These are phyloP conservation scores for Acacia melanoxylon DNA, from an alignment of 306 rosid genomes.

Conservation along the genomic window DNA sequence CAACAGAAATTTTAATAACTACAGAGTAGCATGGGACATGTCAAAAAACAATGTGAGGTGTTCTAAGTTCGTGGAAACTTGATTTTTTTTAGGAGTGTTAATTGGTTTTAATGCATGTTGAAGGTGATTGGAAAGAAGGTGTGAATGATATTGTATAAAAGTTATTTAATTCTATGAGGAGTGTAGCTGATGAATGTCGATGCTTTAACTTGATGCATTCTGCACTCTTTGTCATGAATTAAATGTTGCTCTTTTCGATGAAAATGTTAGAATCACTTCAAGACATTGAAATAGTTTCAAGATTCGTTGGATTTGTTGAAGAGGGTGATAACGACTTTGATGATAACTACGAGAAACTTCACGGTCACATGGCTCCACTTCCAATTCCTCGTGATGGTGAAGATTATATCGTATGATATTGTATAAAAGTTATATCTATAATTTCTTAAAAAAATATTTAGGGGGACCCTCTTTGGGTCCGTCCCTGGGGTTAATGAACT, in stretches of 20 bases:
- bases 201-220: slow-evolving; percentile 6
- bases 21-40: not conserved
- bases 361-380: slow-evolving; percentile 71
- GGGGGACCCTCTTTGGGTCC: too few relatives aligned
- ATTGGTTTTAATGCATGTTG: not conserved
- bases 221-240: slow-evolving; percentile 16
- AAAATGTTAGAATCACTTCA: slow-evolving; percentile 99
- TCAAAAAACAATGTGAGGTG: slow-evolving; percentile 7
- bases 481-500: too few relatives aligned
- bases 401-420: slow-evolving; percentile 65
- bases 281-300: slow-evolving; percentile 96
- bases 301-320: slow-evolving; percentile 88
- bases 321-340: slow-evolving; percentile 76
- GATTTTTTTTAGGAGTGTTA: slow-evolving; percentile 1
- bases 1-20: not conserved
- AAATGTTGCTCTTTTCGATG: slow-evolving; percentile 46
- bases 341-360: slow-evolving; percentile 86
- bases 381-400: slow-evolving; percentile 82
- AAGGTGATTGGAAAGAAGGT: slow-evolving; percentile 2
- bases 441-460: too few relatives aligned
- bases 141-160: not conserved
- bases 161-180: slow-evolving; percentile 9
- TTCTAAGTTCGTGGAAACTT: not conserved
- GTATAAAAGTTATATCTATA: too few relatives aligned
- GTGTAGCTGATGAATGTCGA: not conserved